A percentile compares a stretch with the other conserved stretches of the same genome.
These are phyloP conservation scores for Spiromastix sp. DNA, from an alignment of 2,329 filamentous ascomycete genomes.

Conservation along the genomic window DNA sequence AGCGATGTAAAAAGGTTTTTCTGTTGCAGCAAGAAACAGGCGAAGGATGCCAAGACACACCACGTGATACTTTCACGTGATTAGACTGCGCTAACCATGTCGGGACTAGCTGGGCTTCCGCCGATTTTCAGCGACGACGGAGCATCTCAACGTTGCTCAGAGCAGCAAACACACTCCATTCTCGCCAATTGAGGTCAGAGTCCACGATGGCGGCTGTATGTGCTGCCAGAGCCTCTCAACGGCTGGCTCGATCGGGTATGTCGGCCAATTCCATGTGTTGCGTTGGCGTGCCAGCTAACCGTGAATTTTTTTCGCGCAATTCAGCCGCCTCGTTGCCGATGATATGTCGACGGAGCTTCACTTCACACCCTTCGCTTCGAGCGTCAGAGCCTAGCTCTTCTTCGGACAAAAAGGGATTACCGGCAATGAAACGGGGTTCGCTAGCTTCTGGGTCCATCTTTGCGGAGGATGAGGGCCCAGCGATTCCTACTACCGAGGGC, in stretches of 20 bases:
- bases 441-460: slow-evolving; percentile 32
- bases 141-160: too few species aligned
- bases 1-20: too few species aligned
- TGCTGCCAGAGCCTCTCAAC: slow-evolving; percentile 26
- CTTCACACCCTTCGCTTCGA: slow-evolving; percentile 7
- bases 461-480: slow-evolving; percentile 23
- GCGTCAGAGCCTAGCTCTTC: slow-evolving; percentile 1
- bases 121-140: too few species aligned
- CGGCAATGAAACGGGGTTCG: slow-evolving; percentile 19
- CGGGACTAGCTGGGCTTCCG: too few species aligned
- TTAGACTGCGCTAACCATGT: too few species aligned
- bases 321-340: slow-evolving; percentile 7
- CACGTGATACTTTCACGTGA: too few species aligned
- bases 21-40: too few species aligned
- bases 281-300: background rate
- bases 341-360: slow-evolving; percentile 11
- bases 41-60: too few species aligned
- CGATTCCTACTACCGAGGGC: slow-evolving; percentile 14
- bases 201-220: slow-evolving; percentile 29
- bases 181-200: slow-evolving; percentile 5
- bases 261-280: background rate
- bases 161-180: background rate
- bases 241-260: slow-evolving; percentile 29
- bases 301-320: background rate
- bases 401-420: background rate